These are phyloP conservation scores for Canavalia gladiata DNA, from an alignment of 306 rosid species.

Conservation along the genomic window DNA sequence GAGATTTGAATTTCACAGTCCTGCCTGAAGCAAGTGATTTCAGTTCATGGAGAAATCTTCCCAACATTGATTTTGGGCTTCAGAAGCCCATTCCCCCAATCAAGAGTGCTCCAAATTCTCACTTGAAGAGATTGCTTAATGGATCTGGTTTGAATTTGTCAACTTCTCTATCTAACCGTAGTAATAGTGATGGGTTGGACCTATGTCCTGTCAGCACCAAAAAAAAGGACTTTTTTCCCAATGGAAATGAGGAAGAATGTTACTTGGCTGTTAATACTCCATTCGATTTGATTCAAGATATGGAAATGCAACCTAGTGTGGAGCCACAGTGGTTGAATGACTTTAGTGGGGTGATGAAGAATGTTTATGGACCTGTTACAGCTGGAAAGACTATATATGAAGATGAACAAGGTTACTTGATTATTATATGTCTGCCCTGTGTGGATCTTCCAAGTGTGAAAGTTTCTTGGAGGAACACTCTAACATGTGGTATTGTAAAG, in stretches of 20 bases:
- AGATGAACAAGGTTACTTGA: slow-evolving; percentile 68
- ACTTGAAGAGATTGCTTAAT: slow-evolving; percentile 62
- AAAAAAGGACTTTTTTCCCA: slow-evolving; percentile 61
- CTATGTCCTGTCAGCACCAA: slow-evolving; percentile 54
- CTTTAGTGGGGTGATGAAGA: slow-evolving; percentile 67
- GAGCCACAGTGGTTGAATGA: slow-evolving; percentile 62
- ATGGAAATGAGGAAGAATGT: slow-evolving; percentile 59
- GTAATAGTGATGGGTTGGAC: slow-evolving; percentile 56
- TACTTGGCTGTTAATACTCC: slow-evolving; percentile 54
- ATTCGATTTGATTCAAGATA: slow-evolving; percentile 50
- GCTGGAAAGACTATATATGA: slow-evolving; percentile 72
- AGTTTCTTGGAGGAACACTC: slow-evolving; percentile 72
- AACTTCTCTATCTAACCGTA: slow-evolving; percentile 57
- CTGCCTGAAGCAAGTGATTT: slow-evolving; percentile 70
- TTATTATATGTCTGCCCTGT: slow-evolving; percentile 65
- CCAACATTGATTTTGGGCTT: slow-evolving; percentile 60
- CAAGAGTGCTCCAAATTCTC: slow-evolving; percentile 52
- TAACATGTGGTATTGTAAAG: slow-evolving; percentile 65
- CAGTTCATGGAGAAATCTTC: slow-evolving; percentile 70
- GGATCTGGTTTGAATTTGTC: slow-evolving; percentile 70
- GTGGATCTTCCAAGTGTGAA: slow-evolving; percentile 71
- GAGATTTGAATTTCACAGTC: slow-evolving; percentile 64
- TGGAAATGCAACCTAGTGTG: slow-evolving; percentile 55
- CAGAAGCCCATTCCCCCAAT: slow-evolving; percentile 57
- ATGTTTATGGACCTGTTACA: slow-evolving; percentile 62